phyloP scores from a whole-genome alignment of 371 early-diverging fungal species.

The Mucor plumbeus region DNA sequence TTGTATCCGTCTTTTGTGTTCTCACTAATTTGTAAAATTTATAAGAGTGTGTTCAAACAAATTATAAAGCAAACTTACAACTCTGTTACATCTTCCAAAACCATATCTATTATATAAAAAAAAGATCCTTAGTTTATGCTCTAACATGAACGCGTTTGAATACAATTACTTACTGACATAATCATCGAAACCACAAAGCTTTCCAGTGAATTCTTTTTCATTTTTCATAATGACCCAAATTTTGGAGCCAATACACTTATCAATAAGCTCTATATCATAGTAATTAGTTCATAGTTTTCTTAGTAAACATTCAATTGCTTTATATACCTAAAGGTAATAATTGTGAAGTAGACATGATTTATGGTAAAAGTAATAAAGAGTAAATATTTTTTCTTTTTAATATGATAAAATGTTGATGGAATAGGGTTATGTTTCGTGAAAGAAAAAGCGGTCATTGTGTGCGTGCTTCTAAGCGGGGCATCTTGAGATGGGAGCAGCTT shows the following conservation, averaged over 20 bases:
- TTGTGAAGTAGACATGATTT: slow-evolving; percentile 46
- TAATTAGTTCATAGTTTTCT: background rate
- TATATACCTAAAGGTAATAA: slow-evolving; percentile 50
- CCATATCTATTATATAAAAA: slow-evolving; percentile 78
- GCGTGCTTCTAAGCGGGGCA: slow-evolving; percentile 29
- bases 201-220: slow-evolving; percentile 95
- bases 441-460: background rate
- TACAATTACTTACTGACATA: slow-evolving; percentile 83
- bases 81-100: slow-evolving; percentile 93
- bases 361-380: background rate
- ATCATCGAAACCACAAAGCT: slow-evolving; percentile 96
- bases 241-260: slow-evolving; percentile 95
- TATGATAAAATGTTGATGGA: too few relatives aligned
- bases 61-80: slow-evolving; percentile 32
- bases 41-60: background rate
- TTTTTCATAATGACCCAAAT: slow-evolving; percentile 98
- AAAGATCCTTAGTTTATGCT: background rate
- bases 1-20: slow-evolving; percentile 79
- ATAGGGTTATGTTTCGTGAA: background rate
- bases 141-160: background rate
- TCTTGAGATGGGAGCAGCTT: slow-evolving; percentile 43
- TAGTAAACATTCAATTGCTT: background rate
- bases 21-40: slow-evolving; percentile 55
- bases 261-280: slow-evolving; percentile 83
- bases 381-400: too few relatives aligned